Conservation (phyloP, 176 grass and related monocot species). For the Musa schizocarpa region DNA sequence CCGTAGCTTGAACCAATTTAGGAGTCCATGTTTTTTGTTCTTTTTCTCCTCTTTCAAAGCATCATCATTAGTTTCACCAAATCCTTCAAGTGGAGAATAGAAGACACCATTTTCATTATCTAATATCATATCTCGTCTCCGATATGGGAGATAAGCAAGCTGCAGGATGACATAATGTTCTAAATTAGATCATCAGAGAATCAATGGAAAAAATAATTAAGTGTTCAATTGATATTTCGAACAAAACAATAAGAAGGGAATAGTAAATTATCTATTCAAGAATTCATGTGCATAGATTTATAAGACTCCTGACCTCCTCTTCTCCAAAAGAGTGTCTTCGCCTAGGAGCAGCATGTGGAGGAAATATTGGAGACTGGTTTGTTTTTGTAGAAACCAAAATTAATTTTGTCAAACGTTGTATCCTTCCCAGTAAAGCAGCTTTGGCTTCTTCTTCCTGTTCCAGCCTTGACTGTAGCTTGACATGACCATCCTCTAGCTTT, state of each 20-base stretch:
- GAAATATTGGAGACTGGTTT: constrained; percentile 54
- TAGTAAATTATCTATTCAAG: constrained; percentile 2
- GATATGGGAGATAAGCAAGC: constrained; percentile 95
- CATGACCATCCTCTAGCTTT: constrained; percentile 99
- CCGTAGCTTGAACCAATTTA: constrained; percentile 97
- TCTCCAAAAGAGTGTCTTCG: constrained; percentile 98
- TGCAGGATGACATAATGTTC: constrained; percentile 33
- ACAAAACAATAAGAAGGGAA: constrained; percentile 21
- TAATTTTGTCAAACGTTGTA: constrained; percentile 89
- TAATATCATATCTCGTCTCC: constrained; percentile 80
- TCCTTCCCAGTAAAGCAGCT: constrained; percentile 89
- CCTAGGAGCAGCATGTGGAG: constrained; percentile 72
- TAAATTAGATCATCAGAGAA: constrained; percentile 19
- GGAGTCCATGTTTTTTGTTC: constrained; percentile 75
- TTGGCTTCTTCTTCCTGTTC: constrained; percentile 99
- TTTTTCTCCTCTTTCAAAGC: constrained; percentile 83
- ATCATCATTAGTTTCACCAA: constrained; percentile 68
- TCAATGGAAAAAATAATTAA: constrained; percentile 13
- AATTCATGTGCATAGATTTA: not conserved
- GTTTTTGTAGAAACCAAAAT: constrained; percentile 95
- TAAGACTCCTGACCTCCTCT: constrained; percentile 60
- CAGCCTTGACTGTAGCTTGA: constrained; percentile 87
- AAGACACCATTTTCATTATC: constrained; percentile 83
- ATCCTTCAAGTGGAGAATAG: constrained; percentile 66
- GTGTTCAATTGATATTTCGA: constrained; percentile 13